Evolutionary conservation across 1,139 yeast genomes (phyloP), one percentile per base, ranked within the genome.

Genomic region (Hansenula sp.): DNA sequence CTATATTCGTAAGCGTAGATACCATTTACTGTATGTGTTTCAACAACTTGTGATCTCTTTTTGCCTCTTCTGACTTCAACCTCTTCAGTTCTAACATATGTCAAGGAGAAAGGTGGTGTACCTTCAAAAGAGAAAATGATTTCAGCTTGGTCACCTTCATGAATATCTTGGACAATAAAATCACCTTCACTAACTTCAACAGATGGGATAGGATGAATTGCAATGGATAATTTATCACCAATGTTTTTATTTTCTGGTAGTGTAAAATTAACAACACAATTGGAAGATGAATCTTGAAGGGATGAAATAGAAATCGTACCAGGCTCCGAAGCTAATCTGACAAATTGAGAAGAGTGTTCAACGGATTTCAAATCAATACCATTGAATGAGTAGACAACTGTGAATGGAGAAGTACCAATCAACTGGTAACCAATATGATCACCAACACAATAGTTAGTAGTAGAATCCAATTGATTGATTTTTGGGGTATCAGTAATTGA

Each of bases 161-260:
- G 96, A 35, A 92, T 84, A 59, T 88, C 94, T 51, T 76, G 82
- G 41, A 82, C 76, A n/a, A 82, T 66, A 21, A 77, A 70, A 42
- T 80, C 82, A 31, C 95, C 95, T 53, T 83, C 86, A 35, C 83
- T 78, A 14, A 90, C 80, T 47, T 82, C 89, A n/a, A 90, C 97
- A 0, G 95, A 82, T 11, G 99, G 99, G 30, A 90, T 72, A 26
- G 84, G 88, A 54, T 87, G 90, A 14, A 92, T 75, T 7, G 62
- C 59, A 10, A 85, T 69, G 9, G 69, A 62, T 45, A 84, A 63
- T 13, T 68, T 73, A 6, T 70, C 66, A 27, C 51, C 53, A 37
- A 66, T 69, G 1, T 59, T 61, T 20, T 49, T 53, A 44, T 64
- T 59, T 8, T 64, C 59, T 2, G 68, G 57, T 6, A 57, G 50